Percentiles rank a stretch among this genome's conserved stretches.
Evolutionary conservation across 2,329 filamentous ascomycete genomes (phyloP).

Genomic region (Lasiodiplodia sp.): DNA sequence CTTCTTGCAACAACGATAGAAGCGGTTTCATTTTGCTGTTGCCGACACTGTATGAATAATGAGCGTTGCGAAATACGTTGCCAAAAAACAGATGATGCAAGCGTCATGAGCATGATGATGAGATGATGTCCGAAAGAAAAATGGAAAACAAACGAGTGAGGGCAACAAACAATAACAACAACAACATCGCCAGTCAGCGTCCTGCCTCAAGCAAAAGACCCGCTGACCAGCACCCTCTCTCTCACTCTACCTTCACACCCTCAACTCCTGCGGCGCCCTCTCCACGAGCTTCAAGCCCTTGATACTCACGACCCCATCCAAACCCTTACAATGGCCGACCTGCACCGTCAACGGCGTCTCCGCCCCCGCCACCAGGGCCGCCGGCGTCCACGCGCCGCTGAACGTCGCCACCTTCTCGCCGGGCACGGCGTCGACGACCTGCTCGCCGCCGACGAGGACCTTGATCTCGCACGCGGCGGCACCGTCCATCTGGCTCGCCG

Average conservation of each 20-base stretch:
- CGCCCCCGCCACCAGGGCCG: neutral
- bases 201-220: constrained; percentile 1
- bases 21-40: neutral
- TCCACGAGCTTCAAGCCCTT: neutral
- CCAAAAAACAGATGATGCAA: neutral
- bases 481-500: constrained; percentile 38
- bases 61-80: constrained; percentile 11
- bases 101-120: neutral
- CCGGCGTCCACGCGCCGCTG: constrained; percentile 30
- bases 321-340: neutral
- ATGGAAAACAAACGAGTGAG: neutral
- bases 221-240: neutral
- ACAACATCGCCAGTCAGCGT: neutral
- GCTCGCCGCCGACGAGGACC: neutral
- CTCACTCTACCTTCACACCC: neutral
- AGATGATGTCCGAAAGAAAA: neutral
- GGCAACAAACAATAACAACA: neutral
- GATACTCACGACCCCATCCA: neutral
- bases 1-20: neutral
- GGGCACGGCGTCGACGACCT: neutral
- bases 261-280: neutral
- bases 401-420: neutral
- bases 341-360: neutral
- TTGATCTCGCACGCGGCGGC: constrained; percentile 27
- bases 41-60: constrained; percentile 11